phyloP scores from a whole-genome alignment of 352 stramenopile species.

The Globisporangium apiculatum region DNA sequence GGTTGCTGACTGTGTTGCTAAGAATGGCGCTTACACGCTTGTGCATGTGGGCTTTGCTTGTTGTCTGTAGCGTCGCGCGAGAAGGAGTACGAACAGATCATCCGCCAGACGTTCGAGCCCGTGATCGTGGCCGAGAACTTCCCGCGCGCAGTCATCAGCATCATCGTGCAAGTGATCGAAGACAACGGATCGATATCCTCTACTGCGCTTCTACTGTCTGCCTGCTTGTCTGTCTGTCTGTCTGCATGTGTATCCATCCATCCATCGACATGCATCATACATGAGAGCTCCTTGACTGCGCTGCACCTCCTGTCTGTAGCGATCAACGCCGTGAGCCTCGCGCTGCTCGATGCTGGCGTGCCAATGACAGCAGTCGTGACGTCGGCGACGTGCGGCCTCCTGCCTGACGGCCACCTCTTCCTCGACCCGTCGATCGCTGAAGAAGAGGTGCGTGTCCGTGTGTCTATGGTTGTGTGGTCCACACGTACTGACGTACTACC shows the following conservation, averaged over 20 bases:
- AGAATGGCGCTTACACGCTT: neutral
- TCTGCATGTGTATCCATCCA: neutral
- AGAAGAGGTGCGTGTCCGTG: constrained; percentile 43
- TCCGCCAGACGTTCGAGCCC: constrained; percentile 69
- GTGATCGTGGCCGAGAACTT: constrained; percentile 64
- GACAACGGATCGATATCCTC: constrained; percentile 70
- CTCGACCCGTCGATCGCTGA: constrained; percentile 61
- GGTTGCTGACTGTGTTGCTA: neutral
- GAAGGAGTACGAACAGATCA: constrained; percentile 82
- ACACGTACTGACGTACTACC: neutral
- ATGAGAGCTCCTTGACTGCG: constrained; percentile 33
- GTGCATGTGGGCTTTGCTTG: neutral
- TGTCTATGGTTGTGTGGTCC: neutral
- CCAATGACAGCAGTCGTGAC: constrained; percentile 68
- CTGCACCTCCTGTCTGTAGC: constrained; percentile 61
- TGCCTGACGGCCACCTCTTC: constrained; percentile 54
- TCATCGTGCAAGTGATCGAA: constrained; percentile 82
- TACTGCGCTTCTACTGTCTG: constrained; percentile 13
- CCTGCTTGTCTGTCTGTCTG: constrained; percentile 4
- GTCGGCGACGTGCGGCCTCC: constrained; percentile 58
- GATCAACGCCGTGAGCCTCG: constrained; percentile 73
- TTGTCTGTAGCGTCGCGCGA: constrained; percentile 54
- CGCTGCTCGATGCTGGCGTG: constrained; percentile 76
- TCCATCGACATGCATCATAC: neutral
- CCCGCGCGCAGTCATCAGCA: constrained; percentile 77